Evolutionary conservation across 1,284 basidiomycete species (phyloP).

Genomic region (Inonotus obliquus): DNA sequence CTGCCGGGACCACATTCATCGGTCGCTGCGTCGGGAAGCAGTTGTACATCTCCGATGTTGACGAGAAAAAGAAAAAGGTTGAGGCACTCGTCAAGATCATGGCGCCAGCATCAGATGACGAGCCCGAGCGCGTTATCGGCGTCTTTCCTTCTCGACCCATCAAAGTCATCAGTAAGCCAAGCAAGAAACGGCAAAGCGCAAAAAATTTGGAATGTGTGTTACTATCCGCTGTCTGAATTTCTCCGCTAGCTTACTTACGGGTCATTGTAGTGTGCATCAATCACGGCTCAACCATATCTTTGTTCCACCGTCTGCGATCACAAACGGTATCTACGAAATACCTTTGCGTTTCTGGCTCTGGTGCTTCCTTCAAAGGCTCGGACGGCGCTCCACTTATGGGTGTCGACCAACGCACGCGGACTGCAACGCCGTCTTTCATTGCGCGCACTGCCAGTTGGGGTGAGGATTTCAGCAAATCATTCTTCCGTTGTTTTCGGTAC

Average conservation of each 20-base stretch:
- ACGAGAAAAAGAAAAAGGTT: conserved; percentile 89
- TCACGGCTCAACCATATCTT: conserved; percentile 91
- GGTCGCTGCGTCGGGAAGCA: conserved; percentile 89
- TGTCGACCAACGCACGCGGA: conserved; percentile 65
- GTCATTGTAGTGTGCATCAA: conserved; percentile 76
- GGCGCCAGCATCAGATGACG: conserved; percentile 73
- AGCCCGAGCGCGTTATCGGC: conserved; percentile 77
- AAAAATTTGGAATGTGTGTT: conserved; percentile 88
- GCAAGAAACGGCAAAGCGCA: conserved; percentile 92
- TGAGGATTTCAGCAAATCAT: conserved; percentile 29
- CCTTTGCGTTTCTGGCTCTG: conserved; percentile 88
- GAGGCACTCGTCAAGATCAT: conserved; percentile 88
- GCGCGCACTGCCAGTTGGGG: conserved; percentile 84
- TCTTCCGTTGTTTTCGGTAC: conserved; percentile 17
- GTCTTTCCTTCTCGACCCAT: conserved; percentile 88
- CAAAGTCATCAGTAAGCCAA: conserved; percentile 95
- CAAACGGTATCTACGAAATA: conserved; percentile 96
- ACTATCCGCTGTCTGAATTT: conserved; percentile 11
- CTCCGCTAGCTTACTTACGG: conserved; percentile 14
- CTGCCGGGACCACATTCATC: conserved; percentile 74
- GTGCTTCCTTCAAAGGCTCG: conserved; percentile 85
- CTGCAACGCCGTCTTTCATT: conserved; percentile 77
- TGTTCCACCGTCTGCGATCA: conserved; percentile 91
- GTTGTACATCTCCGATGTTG: conserved; percentile 85
- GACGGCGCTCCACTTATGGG: conserved; percentile 84